Evolutionary conservation across 305 asterid species (phyloP).

Genomic region (Rubia occidens): DNA sequence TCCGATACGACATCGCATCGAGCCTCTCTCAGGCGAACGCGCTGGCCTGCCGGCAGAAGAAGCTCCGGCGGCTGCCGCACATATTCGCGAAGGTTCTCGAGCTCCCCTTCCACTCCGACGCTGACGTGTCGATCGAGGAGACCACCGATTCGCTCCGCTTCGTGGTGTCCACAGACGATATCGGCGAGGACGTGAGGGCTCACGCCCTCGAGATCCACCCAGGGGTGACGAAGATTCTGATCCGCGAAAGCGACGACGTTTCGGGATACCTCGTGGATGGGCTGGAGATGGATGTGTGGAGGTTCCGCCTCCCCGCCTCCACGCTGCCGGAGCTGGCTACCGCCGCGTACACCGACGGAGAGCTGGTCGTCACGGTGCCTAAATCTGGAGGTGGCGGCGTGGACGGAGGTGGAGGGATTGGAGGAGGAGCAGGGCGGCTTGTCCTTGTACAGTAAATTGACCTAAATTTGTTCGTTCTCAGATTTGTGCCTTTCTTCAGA

Average conservation of each 20-base stretch:
- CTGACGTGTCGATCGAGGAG: constrained; percentile 60
- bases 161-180: constrained; percentile 46
- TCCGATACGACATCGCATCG: constrained; percentile 60
- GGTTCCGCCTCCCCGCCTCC: constrained; percentile 64
- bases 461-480: constrained; percentile 1
- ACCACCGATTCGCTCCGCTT: constrained; percentile 47
- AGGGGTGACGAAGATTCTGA: constrained; percentile 66
- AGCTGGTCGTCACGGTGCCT: constrained; percentile 71
- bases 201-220: constrained; percentile 68
- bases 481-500: constrained; percentile 8
- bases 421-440: constrained; percentile 34
- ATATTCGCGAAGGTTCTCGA: constrained; percentile 76
- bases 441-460: constrained; percentile 43
- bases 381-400: constrained; percentile 34
- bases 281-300: constrained; percentile 71
- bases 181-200: constrained; percentile 46
- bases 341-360: constrained; percentile 55
- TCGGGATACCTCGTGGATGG: constrained; percentile 38
- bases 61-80: constrained; percentile 74
- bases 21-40: constrained; percentile 39
- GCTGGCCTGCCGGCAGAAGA: constrained; percentile 49
- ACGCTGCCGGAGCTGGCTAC: constrained; percentile 62
- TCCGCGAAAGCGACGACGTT: constrained; percentile 35
- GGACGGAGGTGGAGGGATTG: constrained; percentile 26
- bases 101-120: constrained; percentile 69